Base-by-base conservation (phyloP, 164 flowering plant species). In the Pachysandra terminalis region DNA sequence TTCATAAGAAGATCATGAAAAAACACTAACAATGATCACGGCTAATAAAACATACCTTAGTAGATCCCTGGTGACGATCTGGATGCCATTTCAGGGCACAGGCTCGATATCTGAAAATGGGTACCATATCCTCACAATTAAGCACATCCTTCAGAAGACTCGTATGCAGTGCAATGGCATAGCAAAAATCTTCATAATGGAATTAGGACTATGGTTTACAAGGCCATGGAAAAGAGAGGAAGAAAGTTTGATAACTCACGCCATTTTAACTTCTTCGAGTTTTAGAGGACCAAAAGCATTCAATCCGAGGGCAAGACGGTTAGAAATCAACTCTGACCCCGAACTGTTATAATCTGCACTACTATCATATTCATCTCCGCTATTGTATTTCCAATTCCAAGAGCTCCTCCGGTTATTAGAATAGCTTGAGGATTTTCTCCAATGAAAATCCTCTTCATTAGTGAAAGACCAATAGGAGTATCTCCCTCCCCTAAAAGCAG, bases 21-120 rank as follows among this genome's bases (percentile, higher is more conserved):
- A 32, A 32, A 32, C 37, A 32, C 37, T 7, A 19, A 48, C 14
- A 19, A 12, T 21, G 5, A 9, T n/a, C 32, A 32, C 1, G 19
- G 19, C 27, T 55, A 51, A 37, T 22, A 19, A 63, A 53, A 26
- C n/a, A n/a, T 84, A 91, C 98, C 96, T 93, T 93, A 17, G 91
- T 80, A 65, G 94, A 77, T 66, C 94, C 97, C 52, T 84, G 91
- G 71, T 93, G 98, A 52, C 97, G 97, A 76, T 93, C 97, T 7
- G 98, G 98, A 80, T 93, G 98, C 97, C 96, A 93, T 79, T 85
- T 93, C 61, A 93, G 70, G n/a, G 98, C 98, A 82, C 97, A 89
- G 3, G 80, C 72, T 73, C 97, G 88, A 66, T 91, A 93, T 61
- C 97, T 91, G 85, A 63, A 74, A 69, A 45, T 7, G 55, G n/a